A percentile compares a stretch with the other conserved stretches of the same genome.
Evolutionary conservation across 306 rosid genomes (phyloP).

Genomic region (Mimosa bimucronata): DNA sequence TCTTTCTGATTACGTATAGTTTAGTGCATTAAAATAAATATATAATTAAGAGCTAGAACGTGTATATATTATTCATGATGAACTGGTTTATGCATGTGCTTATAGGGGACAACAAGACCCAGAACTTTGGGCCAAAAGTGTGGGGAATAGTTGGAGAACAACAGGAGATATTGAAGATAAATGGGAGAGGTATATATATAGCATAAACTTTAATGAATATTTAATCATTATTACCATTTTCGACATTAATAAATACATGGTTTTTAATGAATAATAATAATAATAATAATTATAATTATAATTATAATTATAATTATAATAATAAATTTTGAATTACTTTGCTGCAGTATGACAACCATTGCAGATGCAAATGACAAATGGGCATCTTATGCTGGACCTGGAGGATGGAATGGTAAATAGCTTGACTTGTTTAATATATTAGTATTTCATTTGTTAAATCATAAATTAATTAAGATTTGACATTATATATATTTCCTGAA

Average conservation of each 20-base stretch:
- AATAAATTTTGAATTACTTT: not conserved
- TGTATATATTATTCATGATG: not conserved
- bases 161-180: slow-evolving; percentile 72
- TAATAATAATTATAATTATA: no score
- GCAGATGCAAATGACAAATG: slow-evolving; percentile 75
- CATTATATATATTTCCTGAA: not conserved
- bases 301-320: no score
- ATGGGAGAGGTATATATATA: slow-evolving; percentile 53
- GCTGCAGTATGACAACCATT: slow-evolving; percentile 55
- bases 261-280: slow-evolving; percentile 1
- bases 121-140: slow-evolving; percentile 62
- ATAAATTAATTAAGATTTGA: not conserved
- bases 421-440: not conserved
- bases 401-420: slow-evolving; percentile 78
- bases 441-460: no score
- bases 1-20: not conserved
- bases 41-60: not conserved
- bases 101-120: slow-evolving; percentile 77
- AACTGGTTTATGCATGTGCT: slow-evolving; percentile 33
- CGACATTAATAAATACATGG: not conserved
- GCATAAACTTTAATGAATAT: not conserved
- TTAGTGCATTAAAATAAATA: not conserved
- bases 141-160: slow-evolving; percentile 90
- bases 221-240: not conserved
- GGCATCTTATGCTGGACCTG: slow-evolving; percentile 83